These are phyloP conservation scores for Nemania sp. DNA, from an alignment of 2,329 filamentous ascomycete species.

Conservation along the genomic window DNA sequence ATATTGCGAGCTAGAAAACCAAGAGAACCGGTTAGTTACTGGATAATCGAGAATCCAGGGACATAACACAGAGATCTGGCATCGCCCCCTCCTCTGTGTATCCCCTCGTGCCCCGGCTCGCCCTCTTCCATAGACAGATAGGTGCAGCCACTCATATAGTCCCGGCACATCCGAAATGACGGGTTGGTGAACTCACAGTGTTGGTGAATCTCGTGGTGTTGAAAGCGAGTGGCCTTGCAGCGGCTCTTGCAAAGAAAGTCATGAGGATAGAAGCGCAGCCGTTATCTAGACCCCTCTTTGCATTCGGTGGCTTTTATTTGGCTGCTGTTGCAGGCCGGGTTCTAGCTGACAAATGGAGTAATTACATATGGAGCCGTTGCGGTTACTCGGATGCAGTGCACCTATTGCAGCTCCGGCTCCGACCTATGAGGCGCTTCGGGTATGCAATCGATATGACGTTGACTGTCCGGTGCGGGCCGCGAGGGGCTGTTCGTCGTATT, in stretches of 20 bases:
- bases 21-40: conserved; percentile 13
- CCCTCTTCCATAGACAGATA: not conserved
- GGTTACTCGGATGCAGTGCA: conserved; percentile 6
- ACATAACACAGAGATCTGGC: not conserved
- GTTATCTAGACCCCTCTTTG: conserved; percentile 8
- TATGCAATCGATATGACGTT: conserved; percentile 30
- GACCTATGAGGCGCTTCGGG: conserved; percentile 14
- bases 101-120: not conserved
- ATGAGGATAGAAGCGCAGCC: conserved; percentile 37
- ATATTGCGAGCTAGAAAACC: conserved; percentile 36
- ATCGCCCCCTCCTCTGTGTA: not conserved
- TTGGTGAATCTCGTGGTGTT: conserved; percentile 33
- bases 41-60: conserved; percentile 8
- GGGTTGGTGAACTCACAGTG: conserved; percentile 34
- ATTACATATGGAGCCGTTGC: not conserved
- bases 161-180: conserved; percentile 1
- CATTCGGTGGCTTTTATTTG: not conserved
- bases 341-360: conserved; percentile 33
- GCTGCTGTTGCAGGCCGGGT: conserved; percentile 1
- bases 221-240: conserved; percentile 41
- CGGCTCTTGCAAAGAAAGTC: conserved; percentile 47
- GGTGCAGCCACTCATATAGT: not conserved
- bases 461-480: conserved; percentile 19
- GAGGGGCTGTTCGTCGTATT: not conserved
- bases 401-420: too few species aligned